These are phyloP conservation scores for Coemansia nantahalensis DNA, from an alignment of 192 early-diverging fungal genomes.

Conservation along the genomic window DNA sequence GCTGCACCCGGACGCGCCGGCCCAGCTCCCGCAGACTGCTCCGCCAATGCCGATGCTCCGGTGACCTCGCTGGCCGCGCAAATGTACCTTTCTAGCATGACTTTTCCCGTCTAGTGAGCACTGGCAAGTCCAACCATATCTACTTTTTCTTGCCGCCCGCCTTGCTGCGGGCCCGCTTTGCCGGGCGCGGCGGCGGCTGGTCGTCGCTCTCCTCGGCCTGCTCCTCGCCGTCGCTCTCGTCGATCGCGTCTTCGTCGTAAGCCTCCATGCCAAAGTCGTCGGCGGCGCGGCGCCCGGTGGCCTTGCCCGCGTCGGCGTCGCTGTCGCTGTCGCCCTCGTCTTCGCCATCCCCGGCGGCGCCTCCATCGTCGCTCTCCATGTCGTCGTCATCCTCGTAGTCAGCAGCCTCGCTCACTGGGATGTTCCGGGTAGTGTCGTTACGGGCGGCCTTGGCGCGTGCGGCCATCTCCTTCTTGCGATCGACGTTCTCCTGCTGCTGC, in stretches of 20 bases:
- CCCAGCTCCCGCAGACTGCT: too few relatives aligned
- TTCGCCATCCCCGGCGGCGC: constrained; percentile 5
- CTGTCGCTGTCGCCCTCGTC: constrained; percentile 32
- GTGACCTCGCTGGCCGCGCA: too few relatives aligned
- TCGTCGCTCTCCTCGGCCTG: constrained; percentile 17
- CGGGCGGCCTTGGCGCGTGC: constrained; percentile 18
- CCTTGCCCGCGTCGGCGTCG: constrained; percentile 15
- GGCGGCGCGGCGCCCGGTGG: constrained; percentile 12
- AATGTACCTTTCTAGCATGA: too few relatives aligned
- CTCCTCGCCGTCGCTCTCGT: constrained; percentile 8
- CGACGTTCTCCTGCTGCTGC: constrained; percentile 83
- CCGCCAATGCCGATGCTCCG: not conserved
- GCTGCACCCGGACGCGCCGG: not conserved
- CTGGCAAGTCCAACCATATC: too few relatives aligned
- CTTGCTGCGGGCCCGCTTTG: not conserved
- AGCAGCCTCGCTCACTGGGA: not conserved
- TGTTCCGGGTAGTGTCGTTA: too few relatives aligned
- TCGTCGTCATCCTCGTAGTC: constrained; percentile 32
- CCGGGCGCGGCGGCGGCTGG: too few relatives aligned
- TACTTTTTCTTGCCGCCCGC: not conserved
- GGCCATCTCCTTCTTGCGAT: constrained; percentile 58
- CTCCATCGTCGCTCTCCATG: constrained; percentile 23
- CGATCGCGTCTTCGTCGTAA: constrained; percentile 15
- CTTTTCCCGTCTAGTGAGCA: too few relatives aligned
- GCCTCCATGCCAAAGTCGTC: constrained; percentile 49